These are phyloP conservation scores for Pythium diclinum DNA, from an alignment of 352 stramenopile genomes.

Conservation along the genomic window DNA sequence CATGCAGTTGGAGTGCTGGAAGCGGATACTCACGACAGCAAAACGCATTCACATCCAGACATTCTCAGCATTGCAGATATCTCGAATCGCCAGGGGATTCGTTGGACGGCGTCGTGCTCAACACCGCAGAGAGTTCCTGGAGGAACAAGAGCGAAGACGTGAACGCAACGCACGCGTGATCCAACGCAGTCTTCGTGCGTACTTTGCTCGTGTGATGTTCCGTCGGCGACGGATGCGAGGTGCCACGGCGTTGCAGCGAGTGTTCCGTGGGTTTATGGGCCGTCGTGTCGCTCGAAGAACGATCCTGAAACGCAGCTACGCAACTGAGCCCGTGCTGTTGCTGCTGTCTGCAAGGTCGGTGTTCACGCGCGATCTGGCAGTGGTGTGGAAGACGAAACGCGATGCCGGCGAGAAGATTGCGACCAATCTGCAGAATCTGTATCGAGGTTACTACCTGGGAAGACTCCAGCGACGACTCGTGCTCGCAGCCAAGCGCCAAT, in stretches of 20 bases:
- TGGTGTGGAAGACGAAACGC: constrained; percentile 56
- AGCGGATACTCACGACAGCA: neutral
- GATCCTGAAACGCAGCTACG: constrained; percentile 47
- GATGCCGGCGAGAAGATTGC: constrained; percentile 46
- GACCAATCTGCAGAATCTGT: constrained; percentile 34
- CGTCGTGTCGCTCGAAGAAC: constrained; percentile 32
- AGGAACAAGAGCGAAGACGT: constrained; percentile 26
- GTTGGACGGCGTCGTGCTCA: constrained; percentile 34
- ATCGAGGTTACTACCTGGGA: constrained; percentile 51
- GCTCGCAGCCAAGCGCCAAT: constrained; percentile 32
- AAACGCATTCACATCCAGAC: neutral
- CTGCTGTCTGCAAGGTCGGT: constrained; percentile 46
- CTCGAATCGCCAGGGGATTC: constrained; percentile 39
- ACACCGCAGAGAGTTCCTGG: constrained; percentile 20
- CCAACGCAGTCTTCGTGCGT: constrained; percentile 50
- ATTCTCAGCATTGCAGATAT: constrained; percentile 34
- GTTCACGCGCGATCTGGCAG: constrained; percentile 50
- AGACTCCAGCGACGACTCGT: constrained; percentile 41
- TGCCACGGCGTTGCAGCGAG: constrained; percentile 46
- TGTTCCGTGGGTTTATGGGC: constrained; percentile 48
- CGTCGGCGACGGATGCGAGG: constrained; percentile 34
- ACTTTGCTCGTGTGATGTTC: constrained; percentile 48
- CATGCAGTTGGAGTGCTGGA: constrained; percentile 3
- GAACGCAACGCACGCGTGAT: constrained; percentile 36
- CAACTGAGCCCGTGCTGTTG: constrained; percentile 38